Base-by-base conservation (phyloP, 345 rosid species). In the Angophora floribunda region DNA sequence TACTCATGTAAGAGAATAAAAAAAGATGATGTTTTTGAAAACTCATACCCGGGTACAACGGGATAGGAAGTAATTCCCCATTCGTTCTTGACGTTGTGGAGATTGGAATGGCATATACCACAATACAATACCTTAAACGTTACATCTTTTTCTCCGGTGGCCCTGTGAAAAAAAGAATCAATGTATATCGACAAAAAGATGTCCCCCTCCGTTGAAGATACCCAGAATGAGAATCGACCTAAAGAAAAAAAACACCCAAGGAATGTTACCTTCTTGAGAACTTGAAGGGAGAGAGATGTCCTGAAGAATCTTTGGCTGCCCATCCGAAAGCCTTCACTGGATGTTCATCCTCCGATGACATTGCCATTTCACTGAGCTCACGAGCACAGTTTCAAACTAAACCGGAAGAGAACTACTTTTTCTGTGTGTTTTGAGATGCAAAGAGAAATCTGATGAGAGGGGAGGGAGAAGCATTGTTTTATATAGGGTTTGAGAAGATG, bases 21-120 rank as follows among this genome's bases (percentile, higher is more conserved):
- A 32, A 16, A 9, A 11, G 45, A 67, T 15, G 79, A 67, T 8
- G 12, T 32, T 67, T 67, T 32, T 0, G 6, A 67, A 67, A 67
- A 11, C 13, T 22, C 85, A 79, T 91, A 93, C 94, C 95, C 92
- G n/a, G 94, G 94, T 10, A 93, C 93, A 45, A 92, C 65, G 16
- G 93, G 93, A 86, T 91, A 93, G 51, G 86, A 85, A 79, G 95
- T 87, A 30, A 26, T 86, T 41, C 94, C 90, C 94, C 95, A 93
- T 12, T 92, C 92, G 32, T 93, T 91, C 84, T 88, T 92, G 9
- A 87, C 89, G 44, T 41, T 49, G 86, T 93, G 93, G 50, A 93
- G 88, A 87, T 93, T 93, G 7, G 93, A 89, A 61, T 93, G 95
- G 59, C 94, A 93, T 55, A 92, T 89, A 26, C 94, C 94, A 61